Percentiles rank a stretch among this genome's conserved stretches.
These are phyloP conservation scores for Botrytis paeoniae DNA, from an alignment of 2,329 filamentous ascomycete genomes.

Conservation along the genomic window DNA sequence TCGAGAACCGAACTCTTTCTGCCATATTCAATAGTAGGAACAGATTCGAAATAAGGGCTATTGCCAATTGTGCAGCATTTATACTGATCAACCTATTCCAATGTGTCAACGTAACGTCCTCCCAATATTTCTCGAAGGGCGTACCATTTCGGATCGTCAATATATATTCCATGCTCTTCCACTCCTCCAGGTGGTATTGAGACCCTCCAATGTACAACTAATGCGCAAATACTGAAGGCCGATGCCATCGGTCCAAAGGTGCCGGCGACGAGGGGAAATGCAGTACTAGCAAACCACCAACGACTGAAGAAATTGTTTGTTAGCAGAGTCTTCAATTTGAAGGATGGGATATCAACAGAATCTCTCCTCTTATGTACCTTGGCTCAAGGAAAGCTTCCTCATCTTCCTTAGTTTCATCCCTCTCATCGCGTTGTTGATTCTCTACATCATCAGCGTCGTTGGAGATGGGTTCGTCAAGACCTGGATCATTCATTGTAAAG, in stretches of 20 bases:
- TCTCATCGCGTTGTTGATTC: slow-evolving; percentile 28
- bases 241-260: slow-evolving; percentile 84
- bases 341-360: neutral
- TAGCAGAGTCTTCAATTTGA: neutral
- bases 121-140: slow-evolving; percentile 19
- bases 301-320: slow-evolving; percentile 22
- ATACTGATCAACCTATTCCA: slow-evolving; percentile 61
- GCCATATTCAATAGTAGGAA: slow-evolving; percentile 88
- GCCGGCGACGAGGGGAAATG: slow-evolving; percentile 76
- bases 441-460: slow-evolving; percentile 34
- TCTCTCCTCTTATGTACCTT: slow-evolving; percentile 22
- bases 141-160: slow-evolving; percentile 69
- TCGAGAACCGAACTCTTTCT: slow-evolving; percentile 70
- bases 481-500: slow-evolving; percentile 36
- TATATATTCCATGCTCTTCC: slow-evolving; percentile 53
- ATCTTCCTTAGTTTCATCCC: slow-evolving; percentile 31
- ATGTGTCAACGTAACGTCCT: neutral
- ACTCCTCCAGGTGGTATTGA: slow-evolving; percentile 47
- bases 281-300: slow-evolving; percentile 63
- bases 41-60: slow-evolving; percentile 75
- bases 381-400: slow-evolving; percentile 34
- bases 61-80: slow-evolving; percentile 73
- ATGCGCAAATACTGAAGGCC: slow-evolving; percentile 79
- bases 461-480: slow-evolving; percentile 34
- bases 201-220: slow-evolving; percentile 78